Evolutionary conservation across 805 yeast genomes (phyloP), one percentile per base, ranked within the genome.

Genomic region (Zygosaccharomyces bisporus): DNA sequence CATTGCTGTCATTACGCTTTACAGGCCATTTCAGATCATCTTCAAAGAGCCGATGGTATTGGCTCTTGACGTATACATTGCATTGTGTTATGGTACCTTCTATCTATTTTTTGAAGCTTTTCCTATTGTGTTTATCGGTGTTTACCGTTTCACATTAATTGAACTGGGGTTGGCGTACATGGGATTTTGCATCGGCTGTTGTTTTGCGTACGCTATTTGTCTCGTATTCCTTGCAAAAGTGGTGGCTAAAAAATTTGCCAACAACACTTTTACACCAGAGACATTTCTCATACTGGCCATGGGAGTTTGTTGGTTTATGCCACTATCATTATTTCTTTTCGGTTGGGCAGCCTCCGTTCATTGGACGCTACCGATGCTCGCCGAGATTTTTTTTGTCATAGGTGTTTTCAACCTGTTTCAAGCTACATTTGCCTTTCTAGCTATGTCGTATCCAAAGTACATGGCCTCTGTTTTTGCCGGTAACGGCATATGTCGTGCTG

Each of bases 101-200:
- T 81, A 77, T 56, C 57, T 78, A 18, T 80, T 76, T 68, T 77
- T 80, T 53, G 85, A 81, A 60, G 79, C 78, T 4, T 77, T 77
- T 61, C 85, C 86, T 6, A 66, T 79, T 29, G 79, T 76, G 2
- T 81, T 73, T 49, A 43, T 50, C 6, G 74, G 69, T 2, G 54
- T 68, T 20, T 68, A 76, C 50, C 56, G 67, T 31, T 80, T 80
- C 59, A 70, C 76, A 4, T 52, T 69, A 17, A 67, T 77, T 29
- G 76, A 74, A 44, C 50, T 60, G 25, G 80, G 83, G 13, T 61
- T 69, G 2, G 60, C 81, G 1, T 81, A 69, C 58, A 35, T 75
- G 25, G 68, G 77, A 9, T 60, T 74, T 29, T 53, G 69, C 36
- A 66, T 75, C 24, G 85, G 86, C 29, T 64, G 71, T 27, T 16